Conservation (phyloP, 2,329 filamentous ascomycete genomes). For the Claviceps arundinis region DNA sequence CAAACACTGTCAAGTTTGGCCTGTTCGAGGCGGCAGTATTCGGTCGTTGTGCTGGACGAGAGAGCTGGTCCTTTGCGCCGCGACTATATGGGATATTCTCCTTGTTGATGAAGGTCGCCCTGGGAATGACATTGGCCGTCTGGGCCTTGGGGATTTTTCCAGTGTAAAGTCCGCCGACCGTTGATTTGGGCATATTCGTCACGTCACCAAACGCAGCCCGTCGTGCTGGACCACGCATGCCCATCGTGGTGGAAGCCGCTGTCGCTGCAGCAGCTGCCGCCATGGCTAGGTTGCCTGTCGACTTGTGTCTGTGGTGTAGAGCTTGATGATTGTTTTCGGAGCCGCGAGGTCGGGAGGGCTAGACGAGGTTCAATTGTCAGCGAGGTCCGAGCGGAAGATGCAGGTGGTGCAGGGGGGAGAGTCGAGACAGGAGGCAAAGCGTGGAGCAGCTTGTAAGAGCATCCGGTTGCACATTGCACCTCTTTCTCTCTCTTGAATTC, state of each 20-base stretch:
- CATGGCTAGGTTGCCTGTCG: slow-evolving; percentile 44
- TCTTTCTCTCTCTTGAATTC: too few relatives aligned
- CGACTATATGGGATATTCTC: slow-evolving; percentile 25
- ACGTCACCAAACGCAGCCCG: slow-evolving; percentile 72
- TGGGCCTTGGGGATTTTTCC: slow-evolving; percentile 23
- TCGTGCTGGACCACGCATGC: slow-evolving; percentile 42
- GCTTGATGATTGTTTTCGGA: slow-evolving; percentile 39
- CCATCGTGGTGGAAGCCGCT: slow-evolving; percentile 11
- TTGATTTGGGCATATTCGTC: slow-evolving; percentile 49
- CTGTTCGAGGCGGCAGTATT: slow-evolving; percentile 1
- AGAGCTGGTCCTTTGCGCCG: slow-evolving; percentile 21
- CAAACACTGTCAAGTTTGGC: background rate
- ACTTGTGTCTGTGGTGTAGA: slow-evolving; percentile 73
- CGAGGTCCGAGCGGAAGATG: background rate
- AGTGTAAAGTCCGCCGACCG: slow-evolving; percentile 17
- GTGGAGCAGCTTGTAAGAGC: too few relatives aligned
- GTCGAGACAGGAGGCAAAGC: too few relatives aligned
- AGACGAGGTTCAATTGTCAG: slow-evolving; percentile 1
- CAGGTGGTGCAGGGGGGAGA: background rate
- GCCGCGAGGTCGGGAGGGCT: slow-evolving; percentile 31
- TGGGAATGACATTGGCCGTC: slow-evolving; percentile 12
- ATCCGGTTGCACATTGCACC: too few relatives aligned
- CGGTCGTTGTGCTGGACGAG: slow-evolving; percentile 24
- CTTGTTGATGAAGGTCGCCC: slow-evolving; percentile 23
- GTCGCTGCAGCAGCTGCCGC: slow-evolving; percentile 7